phyloP scores from a whole-genome alignment of 306 rosid genomes.

The Lablab purpureus region DNA sequence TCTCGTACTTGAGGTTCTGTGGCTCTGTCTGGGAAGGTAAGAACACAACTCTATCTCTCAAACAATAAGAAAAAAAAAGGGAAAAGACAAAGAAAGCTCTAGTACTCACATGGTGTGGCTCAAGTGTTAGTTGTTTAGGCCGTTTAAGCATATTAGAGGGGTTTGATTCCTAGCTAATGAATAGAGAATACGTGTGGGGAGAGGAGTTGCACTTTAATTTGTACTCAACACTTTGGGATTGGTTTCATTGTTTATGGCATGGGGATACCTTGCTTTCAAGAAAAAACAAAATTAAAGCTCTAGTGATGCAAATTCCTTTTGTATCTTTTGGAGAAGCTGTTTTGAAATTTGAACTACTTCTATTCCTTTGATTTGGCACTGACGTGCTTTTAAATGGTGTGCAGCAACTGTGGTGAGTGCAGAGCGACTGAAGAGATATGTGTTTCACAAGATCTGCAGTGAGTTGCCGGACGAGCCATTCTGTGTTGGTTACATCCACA shows the following conservation, averaged over 20 bases:
- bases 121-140: neutral
- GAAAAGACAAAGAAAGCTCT: neutral
- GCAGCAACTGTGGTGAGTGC: constrained; percentile 81
- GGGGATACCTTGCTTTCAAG: neutral
- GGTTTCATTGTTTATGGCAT: neutral
- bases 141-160: neutral
- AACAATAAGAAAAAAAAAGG: neutral
- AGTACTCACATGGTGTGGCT: neutral
- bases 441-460: constrained; percentile 72
- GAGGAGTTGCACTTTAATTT: neutral
- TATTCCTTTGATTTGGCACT: constrained; percentile 11
- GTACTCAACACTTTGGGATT: neutral
- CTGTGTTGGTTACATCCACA: constrained; percentile 86
- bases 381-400: constrained; percentile 42
- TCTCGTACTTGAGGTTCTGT: neutral
- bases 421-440: constrained; percentile 83
- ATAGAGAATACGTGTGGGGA: neutral
- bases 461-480: constrained; percentile 81
- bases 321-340: constrained; percentile 1
- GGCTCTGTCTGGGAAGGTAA: neutral
- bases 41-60: neutral
- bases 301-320: neutral
- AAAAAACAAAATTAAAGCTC: neutral
- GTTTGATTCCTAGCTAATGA: neutral
- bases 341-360: neutral